phyloP scores from a whole-genome alignment of 495 filamentous ascomycete species.

The Neurospora sp. region DNA sequence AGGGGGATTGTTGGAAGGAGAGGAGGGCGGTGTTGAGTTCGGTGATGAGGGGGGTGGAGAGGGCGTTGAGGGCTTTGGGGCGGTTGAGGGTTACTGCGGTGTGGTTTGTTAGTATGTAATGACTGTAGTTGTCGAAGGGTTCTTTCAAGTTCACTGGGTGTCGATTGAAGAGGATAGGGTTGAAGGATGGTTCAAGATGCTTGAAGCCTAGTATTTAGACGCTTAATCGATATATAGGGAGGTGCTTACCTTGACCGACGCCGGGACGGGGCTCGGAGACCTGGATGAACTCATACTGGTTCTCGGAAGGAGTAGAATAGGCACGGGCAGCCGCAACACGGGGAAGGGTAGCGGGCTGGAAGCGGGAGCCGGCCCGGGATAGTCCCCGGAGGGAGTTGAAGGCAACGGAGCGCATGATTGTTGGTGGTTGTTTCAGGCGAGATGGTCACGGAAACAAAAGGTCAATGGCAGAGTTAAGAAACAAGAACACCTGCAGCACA shows the following conservation, averaged over 20 bases:
- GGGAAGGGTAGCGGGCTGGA: conserved; percentile 34
- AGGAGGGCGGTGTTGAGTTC: conserved; percentile 81
- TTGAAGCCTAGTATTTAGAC: too few relatives aligned
- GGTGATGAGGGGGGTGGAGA: conserved; percentile 74
- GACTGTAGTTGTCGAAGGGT: too few relatives aligned
- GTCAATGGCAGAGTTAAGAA: not conserved
- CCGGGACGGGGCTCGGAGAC: conserved; percentile 75
- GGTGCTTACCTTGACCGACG: conserved; percentile 66
- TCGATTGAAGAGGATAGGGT: too few relatives aligned
- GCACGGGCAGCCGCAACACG: conserved; percentile 38
- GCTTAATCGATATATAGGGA: too few relatives aligned
- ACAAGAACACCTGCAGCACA: not conserved
- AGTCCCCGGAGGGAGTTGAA: conserved; percentile 51
- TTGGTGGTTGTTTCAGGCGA: not conserved
- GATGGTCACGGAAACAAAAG: not conserved
- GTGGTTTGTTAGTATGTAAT: too few relatives aligned
- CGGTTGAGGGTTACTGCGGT: conserved; percentile 81
- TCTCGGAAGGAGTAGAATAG: conserved; percentile 17
- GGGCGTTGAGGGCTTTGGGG: conserved; percentile 88
- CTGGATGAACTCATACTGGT: conserved; percentile 66
- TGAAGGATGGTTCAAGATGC: too few relatives aligned
- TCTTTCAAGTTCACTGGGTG: too few relatives aligned
- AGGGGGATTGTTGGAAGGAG: conserved; percentile 57
- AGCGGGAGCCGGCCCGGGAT: conserved; percentile 50
- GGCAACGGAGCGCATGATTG: conserved; percentile 2